Evolutionary conservation across 306 rosid genomes (phyloP), one percentile per base, ranked within the genome.

Genomic region (Pyrus bretschneideri): DNA sequence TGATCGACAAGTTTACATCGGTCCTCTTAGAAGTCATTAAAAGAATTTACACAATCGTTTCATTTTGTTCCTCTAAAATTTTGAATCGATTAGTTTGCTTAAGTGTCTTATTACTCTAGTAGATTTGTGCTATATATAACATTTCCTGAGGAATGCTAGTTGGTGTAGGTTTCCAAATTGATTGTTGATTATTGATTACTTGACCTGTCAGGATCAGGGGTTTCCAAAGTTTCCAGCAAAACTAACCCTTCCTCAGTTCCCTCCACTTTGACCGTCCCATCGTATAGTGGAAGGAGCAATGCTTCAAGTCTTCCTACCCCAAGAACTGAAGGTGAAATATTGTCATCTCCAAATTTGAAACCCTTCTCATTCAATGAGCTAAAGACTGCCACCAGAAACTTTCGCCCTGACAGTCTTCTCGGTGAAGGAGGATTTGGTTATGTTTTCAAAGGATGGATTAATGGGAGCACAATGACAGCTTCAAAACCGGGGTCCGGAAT

Each of bases 341-440:
- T 95, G 86, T 87, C 87, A 25, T 92, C 96, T 57, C 88, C 97
- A 2, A 89, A 92, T 88, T 85, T 90, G 61, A 87, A 88, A 54
- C 57, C 96, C 65, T 95, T 95, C 79, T 52, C 90, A 62, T 89
- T 89, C 87, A 88, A 78, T 70, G 99, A 95, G 76, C 91, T 95
- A 19, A 95, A 80, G 86, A 92, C 83, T 31, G 97, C 97, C 30
- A 95, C 99, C 11, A 84, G 91, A 74, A 95, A 92, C 75, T 95
- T 95, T 65, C 90, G 90, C 1, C 88, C 92, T 0, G 99, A 95
- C 75, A 92, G 95, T 82, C 93, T 90, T 75, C 89, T 95, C 0
- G 99, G 99, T 6, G 99, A 95, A 87, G 99, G 99, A 10, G 99
- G 97, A 76, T 95, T 95, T 64, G 99, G 99, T 14, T 85, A 76